These are phyloP conservation scores for Nyssa sinensis DNA, from an alignment of 148 eudicot genomes.

Conservation along the genomic window DNA sequence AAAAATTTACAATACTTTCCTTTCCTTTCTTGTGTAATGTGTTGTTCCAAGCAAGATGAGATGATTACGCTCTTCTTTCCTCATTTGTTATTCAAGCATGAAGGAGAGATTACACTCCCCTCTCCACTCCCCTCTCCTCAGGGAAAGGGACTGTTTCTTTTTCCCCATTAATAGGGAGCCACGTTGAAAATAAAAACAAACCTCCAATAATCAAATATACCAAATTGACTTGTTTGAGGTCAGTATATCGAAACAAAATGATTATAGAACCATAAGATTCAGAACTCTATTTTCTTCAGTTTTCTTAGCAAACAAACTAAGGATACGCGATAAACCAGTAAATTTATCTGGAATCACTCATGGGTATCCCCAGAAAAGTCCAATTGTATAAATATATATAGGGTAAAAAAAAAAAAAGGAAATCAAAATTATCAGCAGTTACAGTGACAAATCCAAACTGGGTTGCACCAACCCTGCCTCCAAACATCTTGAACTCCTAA, in stretches of 20 bases:
- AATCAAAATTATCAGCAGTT: background rate
- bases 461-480: background rate
- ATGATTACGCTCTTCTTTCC: too few relatives aligned
- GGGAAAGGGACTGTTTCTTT: too few relatives aligned
- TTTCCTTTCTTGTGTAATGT: too few relatives aligned
- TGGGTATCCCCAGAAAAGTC: background rate
- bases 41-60: too few relatives aligned
- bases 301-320: background rate
- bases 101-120: too few relatives aligned
- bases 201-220: constrained; percentile 1
- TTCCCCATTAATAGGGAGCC: background rate
- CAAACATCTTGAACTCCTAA: background rate
- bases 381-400: constrained; percentile 7
- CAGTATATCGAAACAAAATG: background rate
- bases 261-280: background rate
- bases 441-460: constrained; percentile 2
- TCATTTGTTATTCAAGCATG: too few relatives aligned
- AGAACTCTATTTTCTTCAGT: background rate
- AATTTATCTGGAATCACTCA: background rate
- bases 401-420: background rate
- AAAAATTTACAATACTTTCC: too few relatives aligned
- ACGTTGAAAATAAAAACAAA: background rate
- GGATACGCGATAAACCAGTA: too few relatives aligned
- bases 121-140: too few relatives aligned
- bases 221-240: background rate